These are phyloP conservation scores for Arachis stenosperma DNA, from an alignment of 306 rosid species.

Conservation along the genomic window DNA sequence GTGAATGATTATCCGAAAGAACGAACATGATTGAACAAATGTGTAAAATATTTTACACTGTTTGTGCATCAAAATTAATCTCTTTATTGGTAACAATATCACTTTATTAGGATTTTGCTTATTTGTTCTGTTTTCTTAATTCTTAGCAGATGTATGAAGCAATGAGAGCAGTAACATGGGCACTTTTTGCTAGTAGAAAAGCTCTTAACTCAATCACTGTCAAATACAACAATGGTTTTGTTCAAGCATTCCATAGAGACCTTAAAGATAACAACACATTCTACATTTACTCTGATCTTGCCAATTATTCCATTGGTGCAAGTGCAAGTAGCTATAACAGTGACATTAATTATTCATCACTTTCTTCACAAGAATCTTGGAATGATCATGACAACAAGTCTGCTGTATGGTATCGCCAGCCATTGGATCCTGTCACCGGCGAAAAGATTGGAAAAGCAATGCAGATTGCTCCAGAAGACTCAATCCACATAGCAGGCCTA, in stretches of 20 bases:
- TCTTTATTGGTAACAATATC: neutral
- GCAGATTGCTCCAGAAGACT: slow-evolving; percentile 83
- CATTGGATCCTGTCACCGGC: slow-evolving; percentile 81
- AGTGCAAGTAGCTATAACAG: slow-evolving; percentile 34
- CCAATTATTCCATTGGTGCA: slow-evolving; percentile 68
- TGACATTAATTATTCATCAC: slow-evolving; percentile 25
- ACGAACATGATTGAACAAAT: no score
- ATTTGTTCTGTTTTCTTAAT: slow-evolving; percentile 28
- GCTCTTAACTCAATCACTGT: slow-evolving; percentile 95
- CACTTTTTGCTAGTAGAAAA: slow-evolving; percentile 76
- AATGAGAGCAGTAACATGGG: slow-evolving; percentile 94
- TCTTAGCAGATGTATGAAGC: slow-evolving; percentile 83
- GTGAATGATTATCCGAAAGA: no score
- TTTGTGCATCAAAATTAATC: no score
- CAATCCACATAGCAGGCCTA: slow-evolving; percentile 82
- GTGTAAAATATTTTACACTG: no score
- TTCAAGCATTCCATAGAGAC: slow-evolving; percentile 97
- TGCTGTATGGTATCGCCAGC: slow-evolving; percentile 81
- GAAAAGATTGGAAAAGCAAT: slow-evolving; percentile 84
- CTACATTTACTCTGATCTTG: slow-evolving; percentile 85
- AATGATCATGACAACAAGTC: slow-evolving; percentile 57
- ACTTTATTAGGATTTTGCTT: slow-evolving; percentile 25
- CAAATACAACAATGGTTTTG: slow-evolving; percentile 87
- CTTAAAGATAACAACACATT: slow-evolving; percentile 75
- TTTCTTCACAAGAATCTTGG: slow-evolving; percentile 53